Evolutionary conservation across 2,329 filamentous ascomycete species (phyloP), one percentile per base, ranked within the genome.

Genomic region (Stagonosporopsis vannaccii): DNA sequence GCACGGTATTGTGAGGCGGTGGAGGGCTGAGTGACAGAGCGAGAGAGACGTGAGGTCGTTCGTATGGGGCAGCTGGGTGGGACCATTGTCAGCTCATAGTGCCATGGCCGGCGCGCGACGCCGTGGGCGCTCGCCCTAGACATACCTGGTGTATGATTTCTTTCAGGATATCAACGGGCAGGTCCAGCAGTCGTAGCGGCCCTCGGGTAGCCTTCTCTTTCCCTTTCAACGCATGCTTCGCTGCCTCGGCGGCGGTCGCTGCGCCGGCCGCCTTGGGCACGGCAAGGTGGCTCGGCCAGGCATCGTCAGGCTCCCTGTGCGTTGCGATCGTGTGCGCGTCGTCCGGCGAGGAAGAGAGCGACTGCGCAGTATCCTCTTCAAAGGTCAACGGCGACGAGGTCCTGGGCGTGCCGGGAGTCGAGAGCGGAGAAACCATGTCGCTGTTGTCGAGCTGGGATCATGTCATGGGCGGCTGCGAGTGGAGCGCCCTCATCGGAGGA

Each of bases 21-120:
- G 90, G 12, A 96, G 83, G 25, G 88, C 87, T 13, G 90, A 92
- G 77, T 92, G 90, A 39, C 90, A 90, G 56, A 92, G 81, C 13
- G 90, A 90, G 36, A 95, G 82, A 13, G 90, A 87, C 0, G 89
- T 91, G 58, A 95, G 81, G 73, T 95, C 91, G 73, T 92, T 94
- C 5, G 90, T 92, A 70, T 92, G 88, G 4, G 88, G 90, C 50
- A 93, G 84, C 90, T 92, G 69, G 13, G 30, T 48, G 46, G 55
- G 33, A 17, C 17, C 25, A 30, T 28, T 50, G 64, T 69, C 51
- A 71, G 63, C 54, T 26, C 46, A 15, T 6, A 15, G 35, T 43
- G 30, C 58, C 44, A 39, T n/a, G 17, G 15, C 22, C 35, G 20
- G 19, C 17, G 37, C 32, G 44, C 28, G n/a, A 42, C 23, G 28